Percentiles rank a stretch among this genome's conserved stretches.
phyloP scores from a whole-genome alignment of 805 yeast genomes.

The Candida suzukii region DNA sequence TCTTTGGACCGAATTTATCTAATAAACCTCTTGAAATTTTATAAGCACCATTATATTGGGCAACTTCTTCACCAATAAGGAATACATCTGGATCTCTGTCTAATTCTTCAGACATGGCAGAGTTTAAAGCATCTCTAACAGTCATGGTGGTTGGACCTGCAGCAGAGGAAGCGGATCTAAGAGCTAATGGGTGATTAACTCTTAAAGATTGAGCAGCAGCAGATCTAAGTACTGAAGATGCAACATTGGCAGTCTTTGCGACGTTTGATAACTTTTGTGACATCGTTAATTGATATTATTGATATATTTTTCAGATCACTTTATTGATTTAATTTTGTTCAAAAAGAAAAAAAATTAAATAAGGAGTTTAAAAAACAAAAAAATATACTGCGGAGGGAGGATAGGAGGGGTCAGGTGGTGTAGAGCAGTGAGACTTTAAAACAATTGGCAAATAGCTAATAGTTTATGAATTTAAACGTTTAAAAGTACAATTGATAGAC shows the following conservation, averaged over 20 bases:
- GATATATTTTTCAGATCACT: too few species aligned
- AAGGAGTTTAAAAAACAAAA: too few species aligned
- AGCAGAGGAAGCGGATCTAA: slow-evolving; percentile 26
- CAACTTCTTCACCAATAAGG: slow-evolving; percentile 98
- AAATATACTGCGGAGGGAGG: too few species aligned
- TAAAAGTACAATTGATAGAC: too few species aligned
- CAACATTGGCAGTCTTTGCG: slow-evolving; percentile 35
- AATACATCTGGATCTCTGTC: slow-evolving; percentile 93
- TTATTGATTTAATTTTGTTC: too few species aligned
- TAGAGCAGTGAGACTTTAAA: too few species aligned
- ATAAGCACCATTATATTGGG: slow-evolving; percentile 98
- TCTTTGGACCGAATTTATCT: slow-evolving; percentile 90
- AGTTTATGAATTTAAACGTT: too few species aligned
- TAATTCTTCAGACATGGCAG: slow-evolving; percentile 94
- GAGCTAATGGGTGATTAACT: slow-evolving; percentile 12
- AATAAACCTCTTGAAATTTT: slow-evolving; percentile 92
- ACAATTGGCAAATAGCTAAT: too few species aligned
- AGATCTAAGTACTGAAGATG: slow-evolving; percentile 18
- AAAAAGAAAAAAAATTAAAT: too few species aligned
- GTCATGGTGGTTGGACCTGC: slow-evolving; percentile 62
- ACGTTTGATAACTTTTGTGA: slow-evolving; percentile 20
- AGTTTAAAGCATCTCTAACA: slow-evolving; percentile 94
- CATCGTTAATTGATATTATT: slow-evolving; percentile 1
- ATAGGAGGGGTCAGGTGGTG: too few species aligned
- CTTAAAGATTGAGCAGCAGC: slow-evolving; percentile 7